Evolutionary conservation across 2,329 filamentous ascomycete genomes (phyloP), one percentile per base, ranked within the genome.

Genomic region (Neonectria magnoliae): DNA sequence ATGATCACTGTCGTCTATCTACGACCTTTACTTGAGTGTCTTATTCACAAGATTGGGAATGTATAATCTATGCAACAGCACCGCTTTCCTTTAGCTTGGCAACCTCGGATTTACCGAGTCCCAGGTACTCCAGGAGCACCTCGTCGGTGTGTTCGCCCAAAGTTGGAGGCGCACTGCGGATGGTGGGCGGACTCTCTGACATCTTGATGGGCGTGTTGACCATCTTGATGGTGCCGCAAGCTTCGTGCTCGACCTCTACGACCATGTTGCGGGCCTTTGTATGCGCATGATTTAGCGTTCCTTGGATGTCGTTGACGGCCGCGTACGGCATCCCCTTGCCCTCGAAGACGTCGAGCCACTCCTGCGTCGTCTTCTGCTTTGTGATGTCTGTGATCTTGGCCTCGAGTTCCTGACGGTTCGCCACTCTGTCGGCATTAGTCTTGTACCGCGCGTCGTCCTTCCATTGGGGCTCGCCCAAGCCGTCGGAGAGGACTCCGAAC

Each of bases 201-300:
- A 94, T 97, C 78, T 99, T 99, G 64, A 99, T 90, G 0, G 96
- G 96, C 1, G 94, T 97, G 75, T 97, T 98, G 58, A 99, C 91
- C 75, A 99, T 82, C 80, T 94, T 94, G 68, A 99, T 91, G 0
- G 90, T 87, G 0, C 96, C 96, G 77, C 95, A 98, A 8, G 85
- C 83, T 5, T 88, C 88, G 76, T 99, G 96, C 1, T 97, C 88
- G 48, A 98, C 83, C 76, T 97, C 91, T 14, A 93, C 88, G 1
- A 99, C 91, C 96, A 99, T 99, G 64, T 90, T 87, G 62, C 96
- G 87, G 22, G 94, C 94, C 81, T 81, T 83, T 81, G 93, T 93
- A 79, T 99, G 96, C 66, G 91, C 87, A 76, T 98, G 94, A 65
- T 91, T 90, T 57, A 99, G 82, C 0, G 96, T 93, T 20, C 85